Conservation (phyloP, 257 asterid species). For the Solanum tacnaense region DNA sequence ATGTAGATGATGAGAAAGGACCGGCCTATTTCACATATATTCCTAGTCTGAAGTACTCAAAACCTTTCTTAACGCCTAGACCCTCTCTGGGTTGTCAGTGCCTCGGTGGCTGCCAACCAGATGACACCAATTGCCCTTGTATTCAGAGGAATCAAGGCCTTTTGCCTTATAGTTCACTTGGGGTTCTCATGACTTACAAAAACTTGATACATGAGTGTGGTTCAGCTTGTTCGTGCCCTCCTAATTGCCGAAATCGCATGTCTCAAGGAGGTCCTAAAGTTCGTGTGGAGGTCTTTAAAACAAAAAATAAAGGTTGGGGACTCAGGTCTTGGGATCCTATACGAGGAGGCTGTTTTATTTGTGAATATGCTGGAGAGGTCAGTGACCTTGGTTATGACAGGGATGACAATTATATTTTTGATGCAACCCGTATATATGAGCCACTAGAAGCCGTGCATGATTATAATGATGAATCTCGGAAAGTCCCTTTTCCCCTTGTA, state of each 20-base stretch:
- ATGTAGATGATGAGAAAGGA: conserved; percentile 80
- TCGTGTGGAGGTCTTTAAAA: conserved; percentile 75
- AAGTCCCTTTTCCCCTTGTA: conserved; percentile 65
- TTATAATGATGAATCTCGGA: conserved; percentile 21
- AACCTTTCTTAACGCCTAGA: conserved; percentile 32
- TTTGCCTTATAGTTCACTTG: conserved; percentile 57
- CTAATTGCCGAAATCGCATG: conserved; percentile 61
- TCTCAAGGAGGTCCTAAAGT: conserved; percentile 67
- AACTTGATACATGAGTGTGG: conserved; percentile 66
- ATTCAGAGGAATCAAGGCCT: conserved; percentile 44
- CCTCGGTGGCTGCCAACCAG: conserved; percentile 79
- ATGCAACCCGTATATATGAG: conserved; percentile 60
- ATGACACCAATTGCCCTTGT: conserved; percentile 58
- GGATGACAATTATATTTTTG: conserved; percentile 52
- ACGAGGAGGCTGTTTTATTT: conserved; percentile 70
- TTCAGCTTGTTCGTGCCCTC: conserved; percentile 56
- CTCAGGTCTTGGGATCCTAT: conserved; percentile 95
- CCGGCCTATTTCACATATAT: conserved; percentile 85
- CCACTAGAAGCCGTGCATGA: conserved; percentile 38
- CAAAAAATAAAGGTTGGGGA: conserved; percentile 88
- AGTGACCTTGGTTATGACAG: conserved; percentile 23
- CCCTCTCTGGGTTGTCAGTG: conserved; percentile 61
- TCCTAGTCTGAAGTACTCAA: conserved; percentile 39
- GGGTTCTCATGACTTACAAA: conserved; percentile 49
- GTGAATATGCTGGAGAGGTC: conserved; percentile 92